phyloP scores from a whole-genome alignment of 441 rosid species.

The Bocquillonia castaneifolia region DNA sequence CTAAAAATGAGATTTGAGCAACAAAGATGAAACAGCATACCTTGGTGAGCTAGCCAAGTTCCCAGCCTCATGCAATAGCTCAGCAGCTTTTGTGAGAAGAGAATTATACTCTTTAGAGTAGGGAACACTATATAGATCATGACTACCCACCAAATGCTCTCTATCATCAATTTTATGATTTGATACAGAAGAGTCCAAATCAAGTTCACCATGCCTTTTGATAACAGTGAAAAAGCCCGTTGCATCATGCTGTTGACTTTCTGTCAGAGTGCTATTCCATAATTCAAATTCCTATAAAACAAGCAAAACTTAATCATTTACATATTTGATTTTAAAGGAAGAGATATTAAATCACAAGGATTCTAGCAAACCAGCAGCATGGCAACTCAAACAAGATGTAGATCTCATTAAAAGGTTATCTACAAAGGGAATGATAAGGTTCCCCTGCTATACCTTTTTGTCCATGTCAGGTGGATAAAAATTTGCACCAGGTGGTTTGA shows the following conservation, averaged over 20 bases:
- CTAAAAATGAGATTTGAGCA: slow-evolving; percentile 12
- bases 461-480: slow-evolving; percentile 97
- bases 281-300: slow-evolving; percentile 64
- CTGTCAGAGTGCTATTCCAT: slow-evolving; percentile 58
- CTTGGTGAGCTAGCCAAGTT: slow-evolving; percentile 66
- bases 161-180: slow-evolving; percentile 28
- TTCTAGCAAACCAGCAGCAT: not conserved
- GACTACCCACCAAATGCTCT: slow-evolving; percentile 28
- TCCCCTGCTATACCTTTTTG: slow-evolving; percentile 50
- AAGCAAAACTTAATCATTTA: slow-evolving; percentile 21
- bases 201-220: slow-evolving; percentile 56
- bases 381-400: not conserved
- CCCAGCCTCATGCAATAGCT: slow-evolving; percentile 81
- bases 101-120: slow-evolving; percentile 65
- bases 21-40: slow-evolving; percentile 33
- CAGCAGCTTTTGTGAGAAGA: slow-evolving; percentile 60
- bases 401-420: not conserved
- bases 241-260: slow-evolving; percentile 52
- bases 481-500: slow-evolving; percentile 85
- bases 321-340: not conserved
- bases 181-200: slow-evolving; percentile 38
- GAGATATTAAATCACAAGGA: not conserved
- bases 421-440: not conserved
- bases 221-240: slow-evolving; percentile 75
- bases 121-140: slow-evolving; percentile 61